These are phyloP conservation scores for Globisporangium perplexum DNA, from an alignment of 352 stramenopile species.

Conservation along the genomic window DNA sequence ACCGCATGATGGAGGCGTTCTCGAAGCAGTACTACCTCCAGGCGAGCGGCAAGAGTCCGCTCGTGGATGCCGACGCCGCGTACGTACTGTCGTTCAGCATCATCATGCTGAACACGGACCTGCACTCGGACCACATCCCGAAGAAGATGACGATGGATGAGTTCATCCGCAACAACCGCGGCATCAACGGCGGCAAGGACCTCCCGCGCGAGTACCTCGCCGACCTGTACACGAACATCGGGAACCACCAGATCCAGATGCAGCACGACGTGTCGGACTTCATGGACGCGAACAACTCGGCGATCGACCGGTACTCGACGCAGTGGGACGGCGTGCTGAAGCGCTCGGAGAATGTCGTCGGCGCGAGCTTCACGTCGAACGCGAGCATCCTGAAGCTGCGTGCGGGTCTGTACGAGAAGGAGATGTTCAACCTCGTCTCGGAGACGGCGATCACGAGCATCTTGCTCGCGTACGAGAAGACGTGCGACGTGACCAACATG, in stretches of 20 bases:
- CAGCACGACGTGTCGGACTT: conserved; percentile 84
- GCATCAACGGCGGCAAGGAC: conserved; percentile 79
- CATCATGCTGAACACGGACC: conserved; percentile 99
- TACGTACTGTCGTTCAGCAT: conserved; percentile 98
- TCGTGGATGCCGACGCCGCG: conserved; percentile 88
- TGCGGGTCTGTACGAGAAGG: conserved; percentile 79
- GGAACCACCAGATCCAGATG: conserved; percentile 86
- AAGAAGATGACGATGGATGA: conserved; percentile 89
- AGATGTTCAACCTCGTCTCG: conserved; percentile 85
- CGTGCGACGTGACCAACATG: conserved; percentile 80
- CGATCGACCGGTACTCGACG: conserved; percentile 82
- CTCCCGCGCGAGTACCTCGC: conserved; percentile 65
- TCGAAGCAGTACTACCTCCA: conserved; percentile 89
- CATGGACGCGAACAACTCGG: conserved; percentile 48
- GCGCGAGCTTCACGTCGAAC: conserved; percentile 84
- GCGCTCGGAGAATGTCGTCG: conserved; percentile 82
- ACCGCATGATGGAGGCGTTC: conserved; percentile 97
- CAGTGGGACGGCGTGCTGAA: conserved; percentile 87
- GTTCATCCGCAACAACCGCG: conserved; percentile 85
- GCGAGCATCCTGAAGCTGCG: conserved; percentile 80
- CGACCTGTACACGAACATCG: conserved; percentile 77
- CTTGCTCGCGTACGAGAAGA: conserved; percentile 78
- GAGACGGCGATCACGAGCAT: conserved; percentile 80
- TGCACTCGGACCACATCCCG: conserved; percentile 91
- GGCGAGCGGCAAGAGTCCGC: conserved; percentile 42